A percentile compares a stretch with the other conserved stretches of the same genome.
phyloP scores from a whole-genome alignment of 2,329 filamentous ascomycete genomes.

The Diaporthe sp. region DNA sequence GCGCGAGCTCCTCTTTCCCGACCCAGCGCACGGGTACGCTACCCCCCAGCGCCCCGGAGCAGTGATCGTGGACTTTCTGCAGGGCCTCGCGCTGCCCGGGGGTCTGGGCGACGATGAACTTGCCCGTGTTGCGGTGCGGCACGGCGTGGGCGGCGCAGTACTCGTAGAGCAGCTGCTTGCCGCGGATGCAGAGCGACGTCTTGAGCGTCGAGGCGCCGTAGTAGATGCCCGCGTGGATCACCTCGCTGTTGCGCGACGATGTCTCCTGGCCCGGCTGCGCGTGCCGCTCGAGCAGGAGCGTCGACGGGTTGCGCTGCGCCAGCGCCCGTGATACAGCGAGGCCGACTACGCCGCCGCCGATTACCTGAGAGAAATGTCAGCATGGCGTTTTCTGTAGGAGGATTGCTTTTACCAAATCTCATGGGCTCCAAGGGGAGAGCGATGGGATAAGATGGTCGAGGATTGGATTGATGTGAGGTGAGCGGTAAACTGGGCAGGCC shows the following conservation, averaged over 20 bases:
- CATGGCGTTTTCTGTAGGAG: background rate
- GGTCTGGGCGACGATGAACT: conserved; percentile 95
- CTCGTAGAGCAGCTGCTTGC: conserved; percentile 82
- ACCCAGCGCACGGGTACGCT: conserved; percentile 84
- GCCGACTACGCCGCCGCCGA: conserved; percentile 78
- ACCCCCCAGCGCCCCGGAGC: conserved; percentile 49
- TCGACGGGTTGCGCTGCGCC: conserved; percentile 70
- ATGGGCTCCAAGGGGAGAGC: background rate
- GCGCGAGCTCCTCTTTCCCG: conserved; percentile 69
- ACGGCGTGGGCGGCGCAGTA: conserved; percentile 79
- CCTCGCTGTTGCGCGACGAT: conserved; percentile 91
- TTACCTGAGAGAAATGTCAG: conserved; percentile 56
- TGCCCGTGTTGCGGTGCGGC: conserved; percentile 81
- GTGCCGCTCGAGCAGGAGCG: conserved; percentile 87
- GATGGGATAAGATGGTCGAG: background rate
- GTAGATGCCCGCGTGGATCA: conserved; percentile 96
- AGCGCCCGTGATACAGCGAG: conserved; percentile 83
- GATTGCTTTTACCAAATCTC: background rate
- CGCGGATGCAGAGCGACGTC: conserved; percentile 83
- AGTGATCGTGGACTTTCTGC: conserved; percentile 64
- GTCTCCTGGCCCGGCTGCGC: conserved; percentile 84
- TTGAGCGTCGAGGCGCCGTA: conserved; percentile 85
- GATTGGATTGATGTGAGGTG: background rate
- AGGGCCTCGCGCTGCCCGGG: conserved; percentile 76
- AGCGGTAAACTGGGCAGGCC: too few species aligned